Base-by-base conservation (phyloP, 2,329 filamentous ascomycete species). In the Ophiostoma himal-ulmi region DNA sequence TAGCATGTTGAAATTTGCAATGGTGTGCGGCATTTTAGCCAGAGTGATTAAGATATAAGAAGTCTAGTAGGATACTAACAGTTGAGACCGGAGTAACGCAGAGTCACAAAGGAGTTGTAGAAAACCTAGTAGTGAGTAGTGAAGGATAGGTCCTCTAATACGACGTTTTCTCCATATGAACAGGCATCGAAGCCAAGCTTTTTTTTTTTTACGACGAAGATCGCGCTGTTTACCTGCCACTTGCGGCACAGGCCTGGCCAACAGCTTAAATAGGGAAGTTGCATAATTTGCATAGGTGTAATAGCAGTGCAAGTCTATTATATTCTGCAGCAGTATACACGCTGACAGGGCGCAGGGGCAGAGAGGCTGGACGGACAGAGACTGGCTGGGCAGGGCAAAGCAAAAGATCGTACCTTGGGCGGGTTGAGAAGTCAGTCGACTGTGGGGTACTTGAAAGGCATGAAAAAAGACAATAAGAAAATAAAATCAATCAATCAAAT, bases 341-440 rank as follows among this genome's bases (percentile, higher is more conserved):
- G 8, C 44, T 17, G 20, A 6, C 44, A 48, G 44, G 44, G 44
- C 44, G 44, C 44, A 48, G 20, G 8, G 44, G 44, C 44, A 48
- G 17, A n/a, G 44, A n/a, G 44, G 17, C 44, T 48, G 44, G 20
- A n/a, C 44, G 44, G 44, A 20, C 8, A 48, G 37, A n/a, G 17
- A 48, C 44, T 48, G 17, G n/a, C 44, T 48, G n/a, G 57, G 57
- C 57, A 62, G 57, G 57, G 34, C 57, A 62, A 62, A 54, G 52
- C 20, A 54, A 48, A 48, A 26, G n/a, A 57, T 48, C 44, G 17
- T 20, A 48, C 6, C n/a, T 57, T 22, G 22, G 26, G 30, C 30
- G 30, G 30, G 22, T 4, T 4, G 22, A 57, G 11, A 20, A 57
- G 1, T 14, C 52, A 57, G 52, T 26, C 52, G n/a, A 26, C 17